A percentile compares a stretch with the other conserved stretches of the same genome.
phyloP scores from a whole-genome alignment of 1,139 yeast genomes.

The Lodderomyces pseudojiufengensis region DNA sequence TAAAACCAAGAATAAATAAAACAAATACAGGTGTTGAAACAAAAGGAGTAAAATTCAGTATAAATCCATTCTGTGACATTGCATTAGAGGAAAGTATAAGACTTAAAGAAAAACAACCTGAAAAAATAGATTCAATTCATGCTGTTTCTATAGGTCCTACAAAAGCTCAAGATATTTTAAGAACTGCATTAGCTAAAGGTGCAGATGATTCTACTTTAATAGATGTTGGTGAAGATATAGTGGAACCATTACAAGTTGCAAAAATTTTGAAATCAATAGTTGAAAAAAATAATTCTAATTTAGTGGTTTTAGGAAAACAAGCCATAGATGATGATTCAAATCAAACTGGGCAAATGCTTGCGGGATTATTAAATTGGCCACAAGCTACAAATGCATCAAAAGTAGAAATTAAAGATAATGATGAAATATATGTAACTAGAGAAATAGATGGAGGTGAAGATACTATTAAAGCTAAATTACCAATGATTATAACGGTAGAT shows the following conservation, averaged over 20 bases:
- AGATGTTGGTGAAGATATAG: conserved; percentile 71
- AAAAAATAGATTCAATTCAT: conserved; percentile 75
- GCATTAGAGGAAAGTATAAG: conserved; percentile 90
- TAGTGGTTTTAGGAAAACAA: conserved; percentile 90
- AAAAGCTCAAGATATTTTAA: conserved; percentile 82
- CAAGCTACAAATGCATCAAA: conserved; percentile 96
- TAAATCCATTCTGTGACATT: conserved; percentile 96
- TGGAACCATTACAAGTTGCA: conserved; percentile 91
- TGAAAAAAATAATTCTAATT: conserved; percentile 65
- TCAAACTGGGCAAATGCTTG: conserved; percentile 97
- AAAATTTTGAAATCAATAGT: conserved; percentile 75
- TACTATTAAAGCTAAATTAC: conserved; percentile 71
- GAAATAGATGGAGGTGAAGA: conserved; percentile 97
- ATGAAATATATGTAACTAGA: conserved; percentile 70
- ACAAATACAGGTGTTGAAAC: conserved; percentile 84
- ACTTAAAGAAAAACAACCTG: conserved; percentile 66
- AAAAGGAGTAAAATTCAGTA: conserved; percentile 86
- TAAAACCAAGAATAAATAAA: conserved; percentile 89
- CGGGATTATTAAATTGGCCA: conserved; percentile 93
- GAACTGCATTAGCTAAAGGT: conserved; percentile 93
- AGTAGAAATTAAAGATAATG: conserved; percentile 55
- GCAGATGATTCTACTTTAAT: conserved; percentile 82
- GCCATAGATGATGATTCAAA: conserved; percentile 93
- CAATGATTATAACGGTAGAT: conserved; percentile 87
- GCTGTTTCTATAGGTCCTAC: conserved; percentile 91